Percentiles rank a stretch among this genome's conserved stretches.
Conservation (phyloP, 1,284 basidiomycete species). For the Trametes versicolor region DNA sequence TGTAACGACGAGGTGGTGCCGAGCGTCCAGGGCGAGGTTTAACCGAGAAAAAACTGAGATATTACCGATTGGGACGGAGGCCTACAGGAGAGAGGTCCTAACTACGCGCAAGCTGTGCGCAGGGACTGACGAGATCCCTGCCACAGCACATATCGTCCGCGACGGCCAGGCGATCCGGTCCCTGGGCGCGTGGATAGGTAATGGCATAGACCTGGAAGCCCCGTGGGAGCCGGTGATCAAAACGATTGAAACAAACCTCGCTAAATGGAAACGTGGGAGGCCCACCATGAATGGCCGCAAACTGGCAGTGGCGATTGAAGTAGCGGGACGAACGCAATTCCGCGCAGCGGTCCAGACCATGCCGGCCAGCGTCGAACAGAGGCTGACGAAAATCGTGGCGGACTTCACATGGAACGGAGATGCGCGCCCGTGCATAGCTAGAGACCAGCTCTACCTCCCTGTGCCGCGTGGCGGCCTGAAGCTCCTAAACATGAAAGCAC, state of each 20-base stretch:
- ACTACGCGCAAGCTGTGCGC: not conserved
- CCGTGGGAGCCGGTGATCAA: not conserved
- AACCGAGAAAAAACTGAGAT: conserved; percentile 47
- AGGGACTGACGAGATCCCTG: conserved; percentile 29
- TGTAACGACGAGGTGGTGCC: conserved; percentile 42
- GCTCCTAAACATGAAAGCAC: conserved; percentile 32
- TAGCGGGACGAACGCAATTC: conserved; percentile 31
- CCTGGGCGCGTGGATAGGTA: conserved; percentile 44
- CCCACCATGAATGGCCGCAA: conserved; percentile 34
- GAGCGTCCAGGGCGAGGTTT: conserved; percentile 44
- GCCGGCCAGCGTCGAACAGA: conserved; percentile 26
- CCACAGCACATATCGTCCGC: conserved; percentile 20
- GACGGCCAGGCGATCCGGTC: conserved; percentile 32
- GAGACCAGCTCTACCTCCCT: not conserved
- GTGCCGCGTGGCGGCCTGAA: conserved; percentile 32
- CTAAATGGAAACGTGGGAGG: conserved; percentile 30
- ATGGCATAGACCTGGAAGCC: conserved; percentile 20
- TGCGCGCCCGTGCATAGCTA: not conserved
- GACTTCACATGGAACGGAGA: not conserved
- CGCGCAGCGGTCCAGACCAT: conserved; percentile 31
- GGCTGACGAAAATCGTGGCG: not conserved
- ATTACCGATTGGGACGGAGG: conserved; percentile 41
- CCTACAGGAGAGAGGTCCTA: conserved; percentile 24
- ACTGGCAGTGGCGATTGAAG: conserved; percentile 33
- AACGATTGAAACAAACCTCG: not conserved